Conservation (phyloP, 2,329 filamentous ascomycete species). For the Cladosporium sp. region DNA sequence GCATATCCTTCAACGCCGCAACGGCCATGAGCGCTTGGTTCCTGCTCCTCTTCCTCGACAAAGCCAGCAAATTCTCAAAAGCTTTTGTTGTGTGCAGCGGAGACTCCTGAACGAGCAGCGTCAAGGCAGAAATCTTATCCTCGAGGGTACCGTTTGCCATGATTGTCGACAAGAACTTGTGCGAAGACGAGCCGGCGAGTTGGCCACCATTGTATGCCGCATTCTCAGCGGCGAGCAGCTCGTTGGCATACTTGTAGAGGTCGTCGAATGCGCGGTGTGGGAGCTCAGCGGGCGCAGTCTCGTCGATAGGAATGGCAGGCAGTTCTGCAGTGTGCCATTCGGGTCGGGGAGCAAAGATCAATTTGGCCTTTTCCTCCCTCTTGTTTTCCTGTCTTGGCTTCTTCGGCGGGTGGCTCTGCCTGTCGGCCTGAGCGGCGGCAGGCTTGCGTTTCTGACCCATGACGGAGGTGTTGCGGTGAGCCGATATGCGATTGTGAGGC, state of each 20-base stretch:
- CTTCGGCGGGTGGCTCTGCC: conserved; percentile 23
- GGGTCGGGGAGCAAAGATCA: conserved; percentile 54
- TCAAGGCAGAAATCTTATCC: conserved; percentile 94
- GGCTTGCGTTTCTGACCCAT: conserved; percentile 37
- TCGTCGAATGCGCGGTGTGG: conserved; percentile 53
- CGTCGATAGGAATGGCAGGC: conserved; percentile 44
- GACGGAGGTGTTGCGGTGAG: neutral
- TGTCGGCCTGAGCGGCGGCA: conserved; percentile 19
- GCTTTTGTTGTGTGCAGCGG: conserved; percentile 88
- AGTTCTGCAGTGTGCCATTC: conserved; percentile 64
- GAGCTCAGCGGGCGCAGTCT: conserved; percentile 1
- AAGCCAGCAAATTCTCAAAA: conserved; percentile 73
- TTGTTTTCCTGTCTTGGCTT: conserved; percentile 14
- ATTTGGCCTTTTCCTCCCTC: conserved; percentile 24
- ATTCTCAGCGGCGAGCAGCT: conserved; percentile 73
- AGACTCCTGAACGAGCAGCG: conserved; percentile 90
- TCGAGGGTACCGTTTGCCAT: conserved; percentile 95
- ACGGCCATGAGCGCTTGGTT: conserved; percentile 90
- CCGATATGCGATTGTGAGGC: neutral
- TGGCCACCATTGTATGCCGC: conserved; percentile 67
- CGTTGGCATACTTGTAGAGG: conserved; percentile 66
- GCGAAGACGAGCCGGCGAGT: conserved; percentile 74
- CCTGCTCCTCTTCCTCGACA: conserved; percentile 91
- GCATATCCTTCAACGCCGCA: conserved; percentile 86
- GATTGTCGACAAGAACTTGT: conserved; percentile 95